A percentile compares a stretch with the other conserved stretches of the same genome.
Evolutionary conservation across 805 yeast species (phyloP).

Genomic region (Lipomyces mesembrius): DNA sequence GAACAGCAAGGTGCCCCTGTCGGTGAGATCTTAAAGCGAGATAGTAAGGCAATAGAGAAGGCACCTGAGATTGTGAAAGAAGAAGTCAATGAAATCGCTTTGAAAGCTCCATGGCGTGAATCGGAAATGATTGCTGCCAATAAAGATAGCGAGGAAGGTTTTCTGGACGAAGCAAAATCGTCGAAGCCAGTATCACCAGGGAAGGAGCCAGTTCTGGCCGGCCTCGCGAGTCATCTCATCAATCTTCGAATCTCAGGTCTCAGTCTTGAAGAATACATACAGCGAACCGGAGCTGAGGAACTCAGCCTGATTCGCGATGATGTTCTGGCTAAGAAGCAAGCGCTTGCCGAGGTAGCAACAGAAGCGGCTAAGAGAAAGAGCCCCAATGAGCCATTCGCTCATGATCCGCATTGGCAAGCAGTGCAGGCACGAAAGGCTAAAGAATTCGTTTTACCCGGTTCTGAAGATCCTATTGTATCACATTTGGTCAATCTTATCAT

Average conservation of each 20-base stretch:
- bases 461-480: conserved; percentile 31
- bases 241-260: conserved; percentile 27
- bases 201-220: conserved; percentile 6
- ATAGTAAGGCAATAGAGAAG: conserved; percentile 1
- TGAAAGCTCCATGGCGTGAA: not conserved
- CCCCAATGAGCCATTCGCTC: not conserved
- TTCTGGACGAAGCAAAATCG: not conserved
- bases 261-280: conserved; percentile 23
- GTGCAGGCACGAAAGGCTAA: conserved; percentile 17
- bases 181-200: not conserved
- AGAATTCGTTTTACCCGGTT: conserved; percentile 19
- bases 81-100: not conserved
- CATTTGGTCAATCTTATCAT: conserved; percentile 82
- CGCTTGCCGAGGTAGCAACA: not conserved
- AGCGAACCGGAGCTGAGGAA: conserved; percentile 11
- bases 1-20: conserved; percentile 6
- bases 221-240: conserved; percentile 26
- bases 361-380: conserved; percentile 3
- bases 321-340: not conserved
- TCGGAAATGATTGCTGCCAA: not conserved
- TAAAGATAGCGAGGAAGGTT: not conserved
- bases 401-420: conserved; percentile 19
- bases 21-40: not conserved
- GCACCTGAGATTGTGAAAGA: conserved; percentile 13
- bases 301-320: conserved; percentile 9